phyloP scores from a whole-genome alignment of 306 rosid species.

The Vigna angularis region DNA sequence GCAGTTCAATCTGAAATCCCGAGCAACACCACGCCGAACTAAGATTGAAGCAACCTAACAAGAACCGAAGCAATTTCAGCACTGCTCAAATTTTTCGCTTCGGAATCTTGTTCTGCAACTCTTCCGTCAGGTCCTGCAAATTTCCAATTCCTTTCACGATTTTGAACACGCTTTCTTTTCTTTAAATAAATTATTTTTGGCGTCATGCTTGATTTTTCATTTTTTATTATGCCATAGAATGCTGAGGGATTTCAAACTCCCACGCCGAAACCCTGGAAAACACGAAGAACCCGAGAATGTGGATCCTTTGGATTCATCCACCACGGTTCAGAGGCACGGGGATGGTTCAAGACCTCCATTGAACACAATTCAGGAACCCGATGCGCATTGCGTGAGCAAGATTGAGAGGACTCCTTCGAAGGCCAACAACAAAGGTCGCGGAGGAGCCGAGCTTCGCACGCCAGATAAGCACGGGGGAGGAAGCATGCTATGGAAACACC shows the following conservation, averaged over 20 bases:
- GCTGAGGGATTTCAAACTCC: constrained; percentile 77
- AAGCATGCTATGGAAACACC: constrained; percentile 49
- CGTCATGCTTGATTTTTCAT: not conserved
- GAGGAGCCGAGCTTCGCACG: constrained; percentile 72
- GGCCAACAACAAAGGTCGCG: constrained; percentile 52
- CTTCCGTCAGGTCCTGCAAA: constrained; percentile 68
- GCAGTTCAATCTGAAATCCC: constrained; percentile 48
- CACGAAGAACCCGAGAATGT: constrained; percentile 80
- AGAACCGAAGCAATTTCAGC: constrained; percentile 46
- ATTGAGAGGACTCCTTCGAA: constrained; percentile 75
- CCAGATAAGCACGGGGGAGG: constrained; percentile 69
- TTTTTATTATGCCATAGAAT: constrained; percentile 53
- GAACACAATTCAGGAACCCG: constrained; percentile 78
- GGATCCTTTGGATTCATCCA: constrained; percentile 54
- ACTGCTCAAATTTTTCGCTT: constrained; percentile 51
- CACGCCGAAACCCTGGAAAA: constrained; percentile 68
- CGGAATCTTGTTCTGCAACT: constrained; percentile 62
- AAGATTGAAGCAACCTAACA: not conserved
- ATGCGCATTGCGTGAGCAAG: constrained; percentile 53
- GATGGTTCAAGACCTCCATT: constrained; percentile 77
- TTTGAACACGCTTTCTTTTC: not conserved
- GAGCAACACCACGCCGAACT: constrained; percentile 22
- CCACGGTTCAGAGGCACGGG: constrained; percentile 38
- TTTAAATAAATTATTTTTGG: not conserved
- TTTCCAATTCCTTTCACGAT: not conserved